Evolutionary conservation across 163 green algal species (phyloP), one percentile per base, ranked within the genome.

Genomic region (Trebouxia gelatinosa): DNA sequence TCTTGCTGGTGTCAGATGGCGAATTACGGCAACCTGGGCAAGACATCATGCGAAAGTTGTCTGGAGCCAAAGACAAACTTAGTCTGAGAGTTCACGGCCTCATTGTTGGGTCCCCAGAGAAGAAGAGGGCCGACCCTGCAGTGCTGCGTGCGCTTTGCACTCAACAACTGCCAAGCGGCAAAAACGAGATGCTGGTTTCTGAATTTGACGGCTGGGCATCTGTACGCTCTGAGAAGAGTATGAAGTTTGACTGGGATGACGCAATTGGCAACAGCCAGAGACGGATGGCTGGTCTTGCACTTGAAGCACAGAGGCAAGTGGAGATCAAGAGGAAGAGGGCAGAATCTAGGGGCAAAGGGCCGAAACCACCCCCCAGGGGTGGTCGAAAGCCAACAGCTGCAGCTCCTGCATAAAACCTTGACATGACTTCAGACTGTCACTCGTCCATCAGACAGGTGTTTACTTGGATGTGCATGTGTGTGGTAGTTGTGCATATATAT

Each of bases 41-140:
- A 43, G 89, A 94, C 21, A 87, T 96, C 70, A 96, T 96, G 91
- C 82, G 88, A 43, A 94, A 96, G 88, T 88, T 96, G 48, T 81
- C 75, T 57, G 92, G 92, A 1, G 91, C 91, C 58, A 96, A 96
- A 70, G 89, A 94, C 81, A 92, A 92, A 80, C 85, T 95, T 51
- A 78, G 83, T 32, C 84, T 96, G 80, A 83, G 92, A 29, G 90
- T 96, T 54, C 92, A 96, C 76, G 89, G 91, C 23, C 86, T 96
- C 28, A 88, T 96, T 40, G 83, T 96, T 37, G 90, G 89, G 16
- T 85, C 82, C 9, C 90, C 92, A 19, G 91, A 95, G 57, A 91
- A 94, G 82, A 90, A 93, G 84, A 80, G 89, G 21, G 89, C 92
- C 1, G 92, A 97, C 87, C 92, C 92, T 0, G 92, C 92, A 1